phyloP scores from a whole-genome alignment of 441 rosid genomes.

The Iberis amara region DNA sequence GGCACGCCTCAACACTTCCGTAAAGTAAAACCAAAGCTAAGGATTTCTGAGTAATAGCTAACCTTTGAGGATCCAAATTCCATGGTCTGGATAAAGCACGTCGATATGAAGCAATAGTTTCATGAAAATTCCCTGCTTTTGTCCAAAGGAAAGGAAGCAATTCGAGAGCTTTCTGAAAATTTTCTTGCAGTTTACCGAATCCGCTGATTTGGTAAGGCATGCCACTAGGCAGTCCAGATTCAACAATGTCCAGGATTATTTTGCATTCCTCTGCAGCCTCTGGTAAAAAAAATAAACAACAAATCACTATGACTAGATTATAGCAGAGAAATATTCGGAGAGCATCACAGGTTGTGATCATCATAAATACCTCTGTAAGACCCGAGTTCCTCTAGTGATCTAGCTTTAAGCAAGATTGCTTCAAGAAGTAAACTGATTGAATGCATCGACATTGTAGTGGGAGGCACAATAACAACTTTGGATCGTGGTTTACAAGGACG shows the following conservation, averaged over 20 bases:
- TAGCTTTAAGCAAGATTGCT: conserved; percentile 79
- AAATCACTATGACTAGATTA: not conserved
- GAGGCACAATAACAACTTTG: conserved; percentile 40
- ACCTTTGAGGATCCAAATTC: conserved; percentile 67
- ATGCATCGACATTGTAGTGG: conserved; percentile 71
- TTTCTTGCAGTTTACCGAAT: conserved; percentile 67
- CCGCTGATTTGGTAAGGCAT: conserved; percentile 49
- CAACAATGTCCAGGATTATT: conserved; percentile 60
- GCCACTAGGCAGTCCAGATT: conserved; percentile 68
- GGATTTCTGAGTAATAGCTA: conserved; percentile 69
- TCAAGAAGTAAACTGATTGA: conserved; percentile 82
- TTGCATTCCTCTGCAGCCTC: conserved; percentile 92
- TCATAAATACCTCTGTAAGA: conserved; percentile 40
- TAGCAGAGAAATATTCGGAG: not conserved
- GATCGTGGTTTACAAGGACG: conserved; percentile 51
- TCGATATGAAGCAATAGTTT: conserved; percentile 66
- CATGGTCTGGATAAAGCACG: conserved; percentile 68
- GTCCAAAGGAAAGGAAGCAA: conserved; percentile 73
- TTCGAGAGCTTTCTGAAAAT: conserved; percentile 72
- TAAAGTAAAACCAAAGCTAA: conserved; percentile 69
- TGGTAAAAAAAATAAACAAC: conserved; percentile 32
- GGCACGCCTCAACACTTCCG: conserved; percentile 62
- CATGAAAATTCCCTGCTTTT: conserved; percentile 56
- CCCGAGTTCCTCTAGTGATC: conserved; percentile 67
- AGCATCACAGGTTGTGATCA: not conserved